Conservation (phyloP, 495 filamentous ascomycete species). For the Penicillium robsamsonii region DNA sequence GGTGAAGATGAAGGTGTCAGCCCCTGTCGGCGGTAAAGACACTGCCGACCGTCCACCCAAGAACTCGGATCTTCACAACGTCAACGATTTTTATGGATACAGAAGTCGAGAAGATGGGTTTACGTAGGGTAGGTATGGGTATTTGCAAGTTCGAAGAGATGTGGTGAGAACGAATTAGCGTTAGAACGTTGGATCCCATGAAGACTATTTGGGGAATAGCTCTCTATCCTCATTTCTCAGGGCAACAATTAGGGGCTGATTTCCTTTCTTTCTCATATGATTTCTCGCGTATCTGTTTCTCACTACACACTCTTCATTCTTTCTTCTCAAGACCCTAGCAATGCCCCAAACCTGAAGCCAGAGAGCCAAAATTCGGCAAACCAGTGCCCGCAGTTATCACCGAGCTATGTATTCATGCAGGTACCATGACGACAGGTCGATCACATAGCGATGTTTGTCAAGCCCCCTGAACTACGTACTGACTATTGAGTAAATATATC, state of each 20-base stretch:
- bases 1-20: constrained; percentile 15
- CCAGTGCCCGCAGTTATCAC: not conserved
- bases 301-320: not conserved
- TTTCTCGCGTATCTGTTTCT: constrained; percentile 1
- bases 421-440: constrained; percentile 20
- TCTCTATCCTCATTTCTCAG: constrained; percentile 5
- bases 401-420: constrained; percentile 23
- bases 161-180: not conserved
- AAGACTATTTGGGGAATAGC: constrained; percentile 5
- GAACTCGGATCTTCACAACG: not conserved
- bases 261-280: constrained; percentile 8
- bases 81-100: not conserved
- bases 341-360: not conserved
- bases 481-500: not conserved
- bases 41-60: constrained; percentile 21
- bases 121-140: not conserved
- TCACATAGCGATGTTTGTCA: not conserved
- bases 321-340: not conserved
- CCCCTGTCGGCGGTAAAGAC: constrained; percentile 31
- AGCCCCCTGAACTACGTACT: not conserved
- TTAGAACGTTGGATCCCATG: not conserved
- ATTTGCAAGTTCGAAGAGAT: not conserved
- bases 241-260: constrained; percentile 10
- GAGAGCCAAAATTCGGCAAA: not conserved
- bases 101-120: not conserved